phyloP scores from a whole-genome alignment of 148 eudicot genomes.

The Cornus florida region DNA sequence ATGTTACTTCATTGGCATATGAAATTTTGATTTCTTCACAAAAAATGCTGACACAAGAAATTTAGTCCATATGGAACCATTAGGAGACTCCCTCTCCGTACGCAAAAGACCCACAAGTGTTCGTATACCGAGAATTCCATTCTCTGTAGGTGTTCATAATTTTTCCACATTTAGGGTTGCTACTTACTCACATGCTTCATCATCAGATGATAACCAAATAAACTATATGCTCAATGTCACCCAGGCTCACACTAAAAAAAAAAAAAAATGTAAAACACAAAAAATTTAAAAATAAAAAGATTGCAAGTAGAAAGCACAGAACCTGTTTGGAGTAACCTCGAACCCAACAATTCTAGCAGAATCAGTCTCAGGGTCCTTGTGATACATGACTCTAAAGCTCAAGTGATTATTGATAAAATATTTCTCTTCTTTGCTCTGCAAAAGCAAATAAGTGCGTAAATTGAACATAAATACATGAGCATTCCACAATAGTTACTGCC shows the following conservation, averaged over 20 bases:
- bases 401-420: slow-evolving; percentile 57
- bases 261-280: neutral
- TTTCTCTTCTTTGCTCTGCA: slow-evolving; percentile 57
- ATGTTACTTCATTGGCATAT: neutral
- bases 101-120: neutral
- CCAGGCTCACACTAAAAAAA: neutral
- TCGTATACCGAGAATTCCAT: neutral
- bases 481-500: neutral
- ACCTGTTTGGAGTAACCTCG: slow-evolving; percentile 61
- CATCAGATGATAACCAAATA: neutral
- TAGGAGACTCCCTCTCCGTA: neutral
- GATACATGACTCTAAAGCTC: slow-evolving; percentile 62
- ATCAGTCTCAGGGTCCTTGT: slow-evolving; percentile 50
- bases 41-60: neutral
- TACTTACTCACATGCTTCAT: neutral
- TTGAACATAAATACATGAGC: slow-evolving; percentile 3
- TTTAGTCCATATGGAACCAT: neutral
- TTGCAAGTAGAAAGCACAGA: slow-evolving; percentile 7
- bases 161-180: neutral
- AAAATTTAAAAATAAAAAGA: neutral
- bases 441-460: slow-evolving; percentile 4
- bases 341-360: slow-evolving; percentile 64
- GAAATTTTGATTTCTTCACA: neutral
- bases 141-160: neutral
- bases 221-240: neutral